Evolutionary conservation across 176 grass and related monocot species (phyloP).

Genomic region (Calamus simplicifolius): DNA sequence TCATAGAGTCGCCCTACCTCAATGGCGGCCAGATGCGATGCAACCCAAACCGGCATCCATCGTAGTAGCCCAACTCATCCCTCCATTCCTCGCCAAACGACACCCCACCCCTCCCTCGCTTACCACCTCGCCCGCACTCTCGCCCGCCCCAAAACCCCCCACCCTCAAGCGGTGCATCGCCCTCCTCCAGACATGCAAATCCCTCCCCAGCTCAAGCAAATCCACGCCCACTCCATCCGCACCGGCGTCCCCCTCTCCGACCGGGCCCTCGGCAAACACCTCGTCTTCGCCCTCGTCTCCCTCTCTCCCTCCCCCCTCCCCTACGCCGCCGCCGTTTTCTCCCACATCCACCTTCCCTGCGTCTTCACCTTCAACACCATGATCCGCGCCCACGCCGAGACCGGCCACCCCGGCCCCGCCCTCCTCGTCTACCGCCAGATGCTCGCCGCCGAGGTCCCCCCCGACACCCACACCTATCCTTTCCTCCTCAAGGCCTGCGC

Average conservation of each 20-base stretch:
- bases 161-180: conserved; percentile 55
- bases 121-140: background rate
- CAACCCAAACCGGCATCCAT: too few relatives aligned
- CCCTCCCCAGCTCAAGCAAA: conserved; percentile 43
- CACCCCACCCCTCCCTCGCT: background rate
- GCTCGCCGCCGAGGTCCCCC: conserved; percentile 39
- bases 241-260: conserved; percentile 38
- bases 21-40: too few relatives aligned
- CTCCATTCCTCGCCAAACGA: too few relatives aligned
- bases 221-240: conserved; percentile 68
- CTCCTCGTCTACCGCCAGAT: conserved; percentile 47
- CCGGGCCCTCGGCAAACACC: conserved; percentile 61
- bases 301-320: conserved; percentile 30
- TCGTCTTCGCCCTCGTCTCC: conserved; percentile 64
- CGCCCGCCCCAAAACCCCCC: conserved; percentile 2
- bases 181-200: conserved; percentile 54
- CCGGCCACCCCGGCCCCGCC: conserved; percentile 29
- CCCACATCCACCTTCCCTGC: conserved; percentile 31
- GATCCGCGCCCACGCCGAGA: conserved; percentile 61
- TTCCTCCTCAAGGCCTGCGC: conserved; percentile 75
- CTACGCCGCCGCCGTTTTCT: conserved; percentile 53
- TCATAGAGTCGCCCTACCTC: too few relatives aligned
- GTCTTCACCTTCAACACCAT: conserved; percentile 73
- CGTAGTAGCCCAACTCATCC: too few relatives aligned
- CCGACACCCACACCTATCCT: conserved; percentile 75